Percentiles rank a stretch among this genome's conserved stretches.
Conservation (phyloP, 208 protist genomes). For the Leptomonas pyrrhocoris region DNA sequence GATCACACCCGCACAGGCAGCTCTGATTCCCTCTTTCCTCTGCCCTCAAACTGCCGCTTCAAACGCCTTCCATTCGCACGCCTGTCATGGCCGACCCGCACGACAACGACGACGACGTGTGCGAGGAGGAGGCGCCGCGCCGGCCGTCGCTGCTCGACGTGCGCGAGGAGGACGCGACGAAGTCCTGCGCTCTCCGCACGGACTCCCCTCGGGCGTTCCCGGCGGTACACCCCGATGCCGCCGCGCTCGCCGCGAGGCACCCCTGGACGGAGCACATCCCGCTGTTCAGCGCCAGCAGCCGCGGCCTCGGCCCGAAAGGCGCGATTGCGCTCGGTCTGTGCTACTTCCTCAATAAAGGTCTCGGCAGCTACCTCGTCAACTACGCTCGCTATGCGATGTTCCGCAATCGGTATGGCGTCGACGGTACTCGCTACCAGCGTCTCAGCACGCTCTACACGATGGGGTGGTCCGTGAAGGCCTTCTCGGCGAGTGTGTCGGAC, state of each 20-base stretch:
- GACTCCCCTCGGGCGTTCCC: not conserved
- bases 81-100: conserved; percentile 5
- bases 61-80: too few relatives aligned
- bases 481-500: conserved; percentile 65
- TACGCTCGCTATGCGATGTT: conserved; percentile 56
- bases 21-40: not conserved
- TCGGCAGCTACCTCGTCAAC: conserved; percentile 47
- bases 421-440: conserved; percentile 53
- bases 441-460: conserved; percentile 47
- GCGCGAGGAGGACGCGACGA: not conserved
- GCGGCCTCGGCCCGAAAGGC: conserved; percentile 45
- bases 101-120: not conserved
- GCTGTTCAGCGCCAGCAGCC: conserved; percentile 43
- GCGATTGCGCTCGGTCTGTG: conserved; percentile 42
- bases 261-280: conserved; percentile 39
- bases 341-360: conserved; percentile 54
- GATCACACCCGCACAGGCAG: not conserved
- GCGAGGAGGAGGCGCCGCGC: not conserved
- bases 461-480: conserved; percentile 68
- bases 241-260: conserved; percentile 12
- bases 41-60: not conserved
- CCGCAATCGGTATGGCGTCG: conserved; percentile 42
- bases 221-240: conserved; percentile 35
- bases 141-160: not conserved
- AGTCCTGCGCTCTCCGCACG: not conserved